A percentile compares a stretch with the other conserved stretches of the same genome.
These are phyloP conservation scores for Candida xiaguanensis DNA, from an alignment of 805 yeast species.

Conservation along the genomic window DNA sequence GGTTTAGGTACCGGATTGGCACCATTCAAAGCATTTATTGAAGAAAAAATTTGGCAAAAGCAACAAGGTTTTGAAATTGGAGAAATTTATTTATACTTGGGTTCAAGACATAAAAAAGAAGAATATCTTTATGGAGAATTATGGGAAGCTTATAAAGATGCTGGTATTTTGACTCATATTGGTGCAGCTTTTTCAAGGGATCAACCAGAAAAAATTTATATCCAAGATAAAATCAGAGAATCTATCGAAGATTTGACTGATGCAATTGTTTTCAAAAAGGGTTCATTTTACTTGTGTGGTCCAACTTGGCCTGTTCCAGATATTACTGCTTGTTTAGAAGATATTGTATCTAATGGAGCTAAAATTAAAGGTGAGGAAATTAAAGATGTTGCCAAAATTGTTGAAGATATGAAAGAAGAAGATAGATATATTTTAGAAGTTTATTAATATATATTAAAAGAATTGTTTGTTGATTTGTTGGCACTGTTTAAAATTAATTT, in stretches of 20 bases:
- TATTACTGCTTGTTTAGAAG: slow-evolving; percentile 84
- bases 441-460: no score
- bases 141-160: slow-evolving; percentile 94
- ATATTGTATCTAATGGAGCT: slow-evolving; percentile 73
- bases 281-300: slow-evolving; percentile 94
- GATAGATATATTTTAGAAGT: slow-evolving; percentile 93
- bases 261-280: slow-evolving; percentile 73
- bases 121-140: slow-evolving; percentile 95
- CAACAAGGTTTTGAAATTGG: slow-evolving; percentile 89
- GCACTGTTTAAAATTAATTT: no score
- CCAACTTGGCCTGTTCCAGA: slow-evolving; percentile 99
- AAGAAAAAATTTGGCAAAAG: slow-evolving; percentile 91
- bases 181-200: slow-evolving; percentile 99
- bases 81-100: slow-evolving; percentile 79
- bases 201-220: slow-evolving; percentile 90
- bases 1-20: slow-evolving; percentile 98
- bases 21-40: slow-evolving; percentile 96
- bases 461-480: no score
- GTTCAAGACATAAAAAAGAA: slow-evolving; percentile 93
- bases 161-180: slow-evolving; percentile 86
- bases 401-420: slow-evolving; percentile 89
- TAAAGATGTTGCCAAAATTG: slow-evolving; percentile 71
- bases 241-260: slow-evolving; percentile 67
- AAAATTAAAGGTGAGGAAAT: slow-evolving; percentile 53
- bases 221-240: slow-evolving; percentile 89